A percentile compares a stretch with the other conserved stretches of the same genome.
These are phyloP conservation scores for Begonia loranthoides DNA, from an alignment of 306 rosid genomes.

Conservation along the genomic window DNA sequence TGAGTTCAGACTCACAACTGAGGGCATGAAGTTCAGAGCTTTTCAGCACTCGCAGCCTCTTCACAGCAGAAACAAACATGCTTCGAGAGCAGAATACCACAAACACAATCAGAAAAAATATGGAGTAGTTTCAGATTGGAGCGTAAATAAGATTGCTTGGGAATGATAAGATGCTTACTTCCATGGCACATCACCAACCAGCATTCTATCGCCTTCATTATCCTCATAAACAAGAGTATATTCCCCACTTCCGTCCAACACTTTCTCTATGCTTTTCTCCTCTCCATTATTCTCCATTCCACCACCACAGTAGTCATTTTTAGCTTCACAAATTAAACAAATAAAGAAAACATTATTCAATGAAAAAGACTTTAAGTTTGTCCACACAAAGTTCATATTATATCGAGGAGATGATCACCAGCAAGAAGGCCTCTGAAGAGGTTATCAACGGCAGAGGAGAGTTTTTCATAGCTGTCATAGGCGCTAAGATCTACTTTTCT, in stretches of 20 bases:
- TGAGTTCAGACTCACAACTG: constrained; percentile 32
- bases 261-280: constrained; percentile 39
- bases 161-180: constrained; percentile 55
- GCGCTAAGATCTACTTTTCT: constrained; percentile 83
- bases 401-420: constrained; percentile 23
- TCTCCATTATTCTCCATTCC: constrained; percentile 43
- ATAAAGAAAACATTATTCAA: no score
- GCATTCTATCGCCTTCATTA: constrained; percentile 87
- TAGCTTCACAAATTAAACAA: constrained; percentile 24
- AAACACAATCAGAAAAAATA: no score
- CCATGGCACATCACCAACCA: constrained; percentile 98
- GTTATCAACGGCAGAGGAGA: constrained; percentile 60
- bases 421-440: constrained; percentile 75
- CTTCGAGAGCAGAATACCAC: constrained; percentile 22
- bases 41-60: constrained; percentile 77
- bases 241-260: constrained; percentile 82
- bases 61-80: constrained; percentile 78
- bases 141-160: constrained; percentile 7
- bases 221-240: constrained; percentile 86
- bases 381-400: no score
- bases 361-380: no score
- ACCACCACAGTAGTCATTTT: constrained; percentile 52
- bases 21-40: constrained; percentile 58
- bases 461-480: constrained; percentile 58
- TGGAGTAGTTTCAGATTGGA: constrained; percentile 1